Evolutionary conservation across 768 basidiomycete genomes (phyloP), one percentile per base, ranked within the genome.

Genomic region (Lactarius vividus): DNA sequence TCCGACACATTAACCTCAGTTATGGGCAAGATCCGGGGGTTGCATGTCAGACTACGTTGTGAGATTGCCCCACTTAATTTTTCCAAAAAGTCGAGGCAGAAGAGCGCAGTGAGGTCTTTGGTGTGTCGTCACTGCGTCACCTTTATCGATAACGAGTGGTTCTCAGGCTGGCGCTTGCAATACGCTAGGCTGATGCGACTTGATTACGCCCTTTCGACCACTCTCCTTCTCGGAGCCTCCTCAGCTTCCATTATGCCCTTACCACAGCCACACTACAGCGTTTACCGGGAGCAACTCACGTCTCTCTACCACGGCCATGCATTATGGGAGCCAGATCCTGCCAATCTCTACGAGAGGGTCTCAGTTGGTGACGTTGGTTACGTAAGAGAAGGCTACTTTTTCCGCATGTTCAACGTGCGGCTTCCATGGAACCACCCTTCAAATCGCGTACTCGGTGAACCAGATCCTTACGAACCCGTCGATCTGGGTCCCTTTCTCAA

Each of bases 311-410:
- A 66, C n/a, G 69, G 69, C 49, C 64, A 66, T 42, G 69, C 69
- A 4, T 54, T 70, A 39, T 70, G 71, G 68, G 57, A 71, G 5
- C 71, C 71, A 16, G 61, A 72, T 35, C 71, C 71, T 11, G 52
- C 55, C 57, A 49, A 64, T 28, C 26, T 70, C 7, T 72, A 72
- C 39, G 39, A 64, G 3, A 46, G 33, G n/a, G 70, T 71, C 63
- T 54, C 61, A 8, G 66, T 71, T 0, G 71, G 70, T 7, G 70
- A 71, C 31, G 70, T 71, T 1, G 71, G 71, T 54, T 71, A 70
- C 63, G 61, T 71, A 40, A 59, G 40, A 29, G 63, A 70, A 28
- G 71, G 71, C 29, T 57, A 55, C 31, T 71, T 71, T 44, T 54
- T 44, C 31, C 62, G 66, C 16, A 57, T 71, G 31, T 71, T 71